Evolutionary conservation across 1,139 yeast genomes (phyloP).

Genomic region (Saccharomyces hybrid): DNA sequence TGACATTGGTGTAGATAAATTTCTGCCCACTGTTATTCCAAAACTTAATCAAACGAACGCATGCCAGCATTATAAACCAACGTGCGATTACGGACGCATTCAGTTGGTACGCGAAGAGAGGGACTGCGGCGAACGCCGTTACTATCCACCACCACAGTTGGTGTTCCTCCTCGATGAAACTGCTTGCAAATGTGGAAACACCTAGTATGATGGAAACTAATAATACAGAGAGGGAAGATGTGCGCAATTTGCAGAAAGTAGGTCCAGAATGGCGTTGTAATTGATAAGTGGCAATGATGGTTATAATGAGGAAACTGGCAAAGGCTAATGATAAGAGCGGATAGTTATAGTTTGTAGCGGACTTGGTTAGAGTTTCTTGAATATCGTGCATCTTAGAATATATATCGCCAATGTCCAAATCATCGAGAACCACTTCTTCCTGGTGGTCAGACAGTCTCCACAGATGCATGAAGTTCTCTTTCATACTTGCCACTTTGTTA

Average conservation of each 20-base stretch:
- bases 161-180: constrained; percentile 94
- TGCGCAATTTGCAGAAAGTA: constrained; percentile 5
- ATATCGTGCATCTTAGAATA: constrained; percentile 40
- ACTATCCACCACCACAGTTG: constrained; percentile 87
- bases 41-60: constrained; percentile 59
- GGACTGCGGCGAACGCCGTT: constrained; percentile 12
- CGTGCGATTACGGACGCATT: neutral
- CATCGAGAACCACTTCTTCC: constrained; percentile 12
- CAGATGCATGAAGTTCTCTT: constrained; percentile 60
- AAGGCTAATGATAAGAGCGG: constrained; percentile 45
- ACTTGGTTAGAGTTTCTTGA: constrained; percentile 51
- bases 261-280: neutral
- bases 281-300: constrained; percentile 19
- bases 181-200: constrained; percentile 67
- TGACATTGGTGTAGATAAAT: constrained; percentile 43
- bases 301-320: constrained; percentile 31
- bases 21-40: constrained; percentile 95
- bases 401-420: constrained; percentile 24
- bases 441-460: constrained; percentile 24
- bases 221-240: constrained; percentile 4
- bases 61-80: constrained; percentile 33
- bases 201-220: constrained; percentile 29
- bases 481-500: constrained; percentile 37
- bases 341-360: constrained; percentile 71
- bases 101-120: neutral